A percentile compares a stretch with the other conserved stretches of the same genome.
Evolutionary conservation across 805 yeast species (phyloP).

Genomic region (Spathaspora passalidarum): DNA sequence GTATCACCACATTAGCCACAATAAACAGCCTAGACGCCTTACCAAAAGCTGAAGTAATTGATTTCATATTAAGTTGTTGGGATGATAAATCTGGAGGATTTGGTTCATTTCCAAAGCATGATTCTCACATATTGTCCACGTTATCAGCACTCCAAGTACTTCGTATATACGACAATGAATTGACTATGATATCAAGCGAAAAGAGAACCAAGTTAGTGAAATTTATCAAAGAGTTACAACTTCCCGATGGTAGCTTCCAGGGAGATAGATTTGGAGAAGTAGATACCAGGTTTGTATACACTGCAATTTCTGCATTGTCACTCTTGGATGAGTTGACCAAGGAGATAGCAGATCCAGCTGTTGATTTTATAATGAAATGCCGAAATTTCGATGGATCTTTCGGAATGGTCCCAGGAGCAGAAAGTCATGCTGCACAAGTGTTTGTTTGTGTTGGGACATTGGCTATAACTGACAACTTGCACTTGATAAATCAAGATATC

Average conservation of each 20-base stretch:
- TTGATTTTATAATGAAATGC: conserved; percentile 62
- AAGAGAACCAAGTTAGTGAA: conserved; percentile 41
- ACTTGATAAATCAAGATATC: conserved; percentile 38
- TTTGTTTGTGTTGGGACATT: conserved; percentile 83
- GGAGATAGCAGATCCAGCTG: conserved; percentile 58
- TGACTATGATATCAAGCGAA: conserved; percentile 4
- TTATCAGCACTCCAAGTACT: conserved; percentile 83
- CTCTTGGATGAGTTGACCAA: conserved; percentile 62
- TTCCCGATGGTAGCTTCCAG: conserved; percentile 68
- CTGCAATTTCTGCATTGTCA: conserved; percentile 70
- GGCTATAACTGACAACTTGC: conserved; percentile 61
- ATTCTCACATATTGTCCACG: conserved; percentile 82
- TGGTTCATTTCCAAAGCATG: conserved; percentile 87
- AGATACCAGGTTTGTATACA: conserved; percentile 88
- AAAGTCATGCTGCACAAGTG: conserved; percentile 89
- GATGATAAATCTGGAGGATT: conserved; percentile 67
- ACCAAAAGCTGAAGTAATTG: conserved; percentile 56
- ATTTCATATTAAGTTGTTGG: conserved; percentile 70
- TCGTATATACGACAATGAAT: conserved; percentile 49
- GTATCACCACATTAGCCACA: conserved; percentile 69
- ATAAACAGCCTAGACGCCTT: conserved; percentile 54
- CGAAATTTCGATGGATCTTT: conserved; percentile 94
- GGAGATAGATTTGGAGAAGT: conserved; percentile 93
- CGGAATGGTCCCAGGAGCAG: conserved; percentile 93
- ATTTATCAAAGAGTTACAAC: conserved; percentile 43